Evolutionary conservation across 2,329 filamentous ascomycete genomes (phyloP), one percentile per base, ranked within the genome.

Genomic region (Botrytis hyacinthi): DNA sequence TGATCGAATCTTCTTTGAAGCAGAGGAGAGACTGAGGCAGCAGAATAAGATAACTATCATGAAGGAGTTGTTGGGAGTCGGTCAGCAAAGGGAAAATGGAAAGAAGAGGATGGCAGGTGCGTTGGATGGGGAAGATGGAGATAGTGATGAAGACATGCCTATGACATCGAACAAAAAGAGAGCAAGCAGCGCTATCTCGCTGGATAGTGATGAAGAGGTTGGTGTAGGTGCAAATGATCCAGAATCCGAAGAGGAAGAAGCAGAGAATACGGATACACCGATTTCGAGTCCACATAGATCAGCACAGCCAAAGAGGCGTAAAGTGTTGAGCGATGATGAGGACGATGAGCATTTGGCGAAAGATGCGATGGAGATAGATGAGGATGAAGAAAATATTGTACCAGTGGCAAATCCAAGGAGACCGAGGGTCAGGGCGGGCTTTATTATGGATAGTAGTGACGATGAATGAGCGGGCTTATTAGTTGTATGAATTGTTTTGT

Each of bases 1-100:
- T 73, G 89, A 93, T 82, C 85, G 81, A 35, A 89, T 88, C 32
- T 98, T 98, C 83, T 98, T 95, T 82, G 90, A 87, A 3, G 86
- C 88, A 26, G 95, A 98, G 82, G 90, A 91, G 81, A 84, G 87
- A 76, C 85, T 91, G 74, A 86, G 92, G 67, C 86, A 89, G 76
- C 87, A 87, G 69, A 73, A 74, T 9, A 81, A 80, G 16, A 75
- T 78, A 35, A 51, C 71, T 26, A 78, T 78, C 35, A 79, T 81
- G 79, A 80, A 80, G 60, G 77, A 77, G 29, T 67, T 81, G 29
- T 72, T 81, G 42, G 66, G 75, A 44, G 76, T 78, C 9, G 78
- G 75, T 9, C 75, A 77, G 46, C 26, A 71, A 71, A 76, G 74
- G 69, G 67, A 74, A 26, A 73, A 48, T 18, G 72, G 71, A 22